These are phyloP conservation scores for Boletus pseudo-olivaceus DNA, from an alignment of 768 basidiomycete genomes.

Conservation along the genomic window DNA sequence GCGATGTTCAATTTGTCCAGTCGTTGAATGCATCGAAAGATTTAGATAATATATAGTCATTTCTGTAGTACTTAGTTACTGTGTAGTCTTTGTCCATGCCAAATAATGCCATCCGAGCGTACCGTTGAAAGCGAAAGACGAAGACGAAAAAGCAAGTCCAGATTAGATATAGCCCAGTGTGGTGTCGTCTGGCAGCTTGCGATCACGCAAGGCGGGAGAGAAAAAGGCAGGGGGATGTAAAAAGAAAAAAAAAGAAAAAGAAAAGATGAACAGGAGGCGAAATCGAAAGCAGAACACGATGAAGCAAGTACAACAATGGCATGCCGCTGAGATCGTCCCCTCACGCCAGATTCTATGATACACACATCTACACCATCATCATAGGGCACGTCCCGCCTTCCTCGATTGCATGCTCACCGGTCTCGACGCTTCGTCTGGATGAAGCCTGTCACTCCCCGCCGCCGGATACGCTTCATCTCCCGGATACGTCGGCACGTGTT, in stretches of 20 bases:
- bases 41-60: not conserved
- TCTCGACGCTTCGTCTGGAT: not conserved
- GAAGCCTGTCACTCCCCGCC: not conserved
- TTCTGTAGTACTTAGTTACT: not conserved
- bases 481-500: not conserved
- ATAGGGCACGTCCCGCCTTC: slow-evolving; percentile 19
- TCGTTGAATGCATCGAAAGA: not conserved
- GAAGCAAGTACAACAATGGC: slow-evolving; percentile 26
- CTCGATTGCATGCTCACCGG: slow-evolving; percentile 16
- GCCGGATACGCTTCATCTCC: not conserved
- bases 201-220: not conserved
- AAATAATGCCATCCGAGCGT: not conserved
- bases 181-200: not conserved
- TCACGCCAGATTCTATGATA: slow-evolving; percentile 15
- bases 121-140: not conserved
- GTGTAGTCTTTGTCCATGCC: not conserved
- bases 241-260: not conserved
- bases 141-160: not conserved
- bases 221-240: no score
- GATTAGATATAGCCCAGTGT: not conserved
- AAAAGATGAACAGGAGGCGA: not conserved
- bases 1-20: not conserved
- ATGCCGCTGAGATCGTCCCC: slow-evolving; percentile 6
- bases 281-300: not conserved
- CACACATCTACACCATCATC: slow-evolving; percentile 6